Evolutionary conservation across 2,329 filamentous ascomycete genomes (phyloP).

Genomic region (Ophiostoma populinum): DNA sequence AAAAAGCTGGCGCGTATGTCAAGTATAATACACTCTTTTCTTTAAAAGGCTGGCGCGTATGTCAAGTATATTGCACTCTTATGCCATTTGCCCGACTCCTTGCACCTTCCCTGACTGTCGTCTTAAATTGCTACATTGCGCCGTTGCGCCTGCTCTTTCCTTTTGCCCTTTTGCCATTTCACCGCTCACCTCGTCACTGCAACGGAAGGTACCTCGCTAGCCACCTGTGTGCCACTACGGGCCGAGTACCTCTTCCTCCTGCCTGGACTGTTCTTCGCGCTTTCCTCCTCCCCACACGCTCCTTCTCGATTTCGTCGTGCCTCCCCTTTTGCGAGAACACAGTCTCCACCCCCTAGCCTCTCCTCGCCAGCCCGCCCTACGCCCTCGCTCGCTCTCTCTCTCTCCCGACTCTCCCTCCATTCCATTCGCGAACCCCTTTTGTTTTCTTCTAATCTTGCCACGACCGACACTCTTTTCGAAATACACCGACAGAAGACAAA

Average conservation of each 20-base stretch:
- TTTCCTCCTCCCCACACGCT: slow-evolving; percentile 4
- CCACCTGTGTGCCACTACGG: slow-evolving; percentile 8
- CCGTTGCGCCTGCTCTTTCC: neutral
- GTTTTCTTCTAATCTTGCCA: neutral
- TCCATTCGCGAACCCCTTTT: slow-evolving; percentile 1
- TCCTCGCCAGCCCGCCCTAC: neutral
- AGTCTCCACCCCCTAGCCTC: slow-evolving; percentile 8
- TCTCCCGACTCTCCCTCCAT: neutral
- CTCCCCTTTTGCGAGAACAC: slow-evolving; percentile 2
- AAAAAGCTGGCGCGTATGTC: too few species aligned
- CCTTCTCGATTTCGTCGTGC: slow-evolving; percentile 5
- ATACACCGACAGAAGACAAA: neutral
- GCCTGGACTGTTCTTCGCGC: neutral
- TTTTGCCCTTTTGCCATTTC: neutral
- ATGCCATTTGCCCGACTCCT: too few species aligned
- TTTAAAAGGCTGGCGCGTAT: too few species aligned
- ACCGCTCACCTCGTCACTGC: neutral
- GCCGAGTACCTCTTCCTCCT: slow-evolving; percentile 7
- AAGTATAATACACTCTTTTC: too few species aligned
- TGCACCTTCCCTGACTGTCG: too few species aligned
- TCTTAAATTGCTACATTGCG: neutral
- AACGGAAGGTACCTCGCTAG: neutral
- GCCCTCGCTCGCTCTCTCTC: slow-evolving; percentile 3
- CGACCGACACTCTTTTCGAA: neutral
- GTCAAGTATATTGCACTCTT: too few species aligned